Conservation (phyloP, 371 early-diverging fungal genomes). For the Mortierella sp. region DNA sequence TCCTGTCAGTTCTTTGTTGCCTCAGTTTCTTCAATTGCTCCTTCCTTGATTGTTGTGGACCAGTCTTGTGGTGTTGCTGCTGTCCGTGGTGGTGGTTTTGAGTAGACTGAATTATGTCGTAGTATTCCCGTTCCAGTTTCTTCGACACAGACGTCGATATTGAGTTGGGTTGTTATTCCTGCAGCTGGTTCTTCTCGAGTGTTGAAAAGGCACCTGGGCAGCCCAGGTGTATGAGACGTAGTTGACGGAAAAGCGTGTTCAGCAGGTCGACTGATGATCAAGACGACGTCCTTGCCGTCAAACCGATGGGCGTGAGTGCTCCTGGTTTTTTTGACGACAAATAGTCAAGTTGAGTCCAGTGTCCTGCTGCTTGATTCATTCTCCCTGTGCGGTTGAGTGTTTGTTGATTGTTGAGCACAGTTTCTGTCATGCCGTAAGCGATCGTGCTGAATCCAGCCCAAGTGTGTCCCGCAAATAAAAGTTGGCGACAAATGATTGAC, state of each 20-base stretch:
- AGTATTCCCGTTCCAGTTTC: neutral
- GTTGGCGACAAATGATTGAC: too few relatives aligned
- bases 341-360: neutral
- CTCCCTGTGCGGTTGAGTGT: neutral
- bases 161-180: neutral
- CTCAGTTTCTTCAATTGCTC: neutral
- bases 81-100: neutral
- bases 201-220: neutral
- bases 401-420: neutral
- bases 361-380: neutral
- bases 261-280: neutral
- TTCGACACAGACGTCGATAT: neutral
- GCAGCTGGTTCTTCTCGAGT: neutral
- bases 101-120: neutral
- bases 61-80: neutral
- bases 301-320: neutral
- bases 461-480: neutral
- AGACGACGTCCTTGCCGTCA: neutral
- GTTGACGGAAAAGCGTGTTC: neutral
- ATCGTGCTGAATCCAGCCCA: neutral
- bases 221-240: neutral
- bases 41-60: neutral
- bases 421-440: neutral
- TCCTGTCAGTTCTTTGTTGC: constrained; percentile 4
- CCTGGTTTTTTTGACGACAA: neutral